Evolutionary conservation across 305 asterid genomes (phyloP), one percentile per base, ranked within the genome.

Genomic region (Solanum aculeatissimum): DNA sequence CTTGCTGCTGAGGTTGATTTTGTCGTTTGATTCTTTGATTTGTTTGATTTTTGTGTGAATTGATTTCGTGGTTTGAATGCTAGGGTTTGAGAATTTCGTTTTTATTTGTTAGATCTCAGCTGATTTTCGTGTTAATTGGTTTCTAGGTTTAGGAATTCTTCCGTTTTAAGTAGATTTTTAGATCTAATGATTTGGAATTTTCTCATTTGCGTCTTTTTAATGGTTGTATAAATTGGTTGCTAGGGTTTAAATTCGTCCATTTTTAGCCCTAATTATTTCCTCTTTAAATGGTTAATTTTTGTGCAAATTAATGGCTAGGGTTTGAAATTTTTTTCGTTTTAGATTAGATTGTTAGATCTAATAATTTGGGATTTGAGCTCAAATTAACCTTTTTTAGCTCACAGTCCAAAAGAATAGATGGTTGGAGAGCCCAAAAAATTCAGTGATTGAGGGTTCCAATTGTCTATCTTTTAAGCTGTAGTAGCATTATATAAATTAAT

Each of bases 1-100:
- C 86, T 84, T 45, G 86, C 86, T 7, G 86, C 86, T 38, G 86
- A 84, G 86, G 86, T 84, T 60, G 27, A 8, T 84, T 77, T 25
- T 40, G n/a, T 43, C 18, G 16, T 21, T 47, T 8, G 16, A 14
- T 2, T 11, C n/a, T 38, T 81, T 40, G 8, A 38, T 40, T 49
- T 32, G 42, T 58, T 43, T 58, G 0, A 7, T 3, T 63, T 80
- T 15, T 55, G 27, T 55, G 29, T 55, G 3, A 2, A 38, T 40
- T 63, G 40, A 54, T 79, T 40, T 40, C 40, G 0, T n/a, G 65
- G 65, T 58, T 58, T n/a, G 29, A 9, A 7, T 54, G 27, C 6
- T 79, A 79, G 69, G 83, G 83, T 79, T 54, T 54, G 11, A 1
- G 16, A 6, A 5, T n/a, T 45, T 23, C 9, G 18, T 5, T 3